phyloP scores from a whole-genome alignment of 306 rosid genomes.

The Rosa multiflora region DNA sequence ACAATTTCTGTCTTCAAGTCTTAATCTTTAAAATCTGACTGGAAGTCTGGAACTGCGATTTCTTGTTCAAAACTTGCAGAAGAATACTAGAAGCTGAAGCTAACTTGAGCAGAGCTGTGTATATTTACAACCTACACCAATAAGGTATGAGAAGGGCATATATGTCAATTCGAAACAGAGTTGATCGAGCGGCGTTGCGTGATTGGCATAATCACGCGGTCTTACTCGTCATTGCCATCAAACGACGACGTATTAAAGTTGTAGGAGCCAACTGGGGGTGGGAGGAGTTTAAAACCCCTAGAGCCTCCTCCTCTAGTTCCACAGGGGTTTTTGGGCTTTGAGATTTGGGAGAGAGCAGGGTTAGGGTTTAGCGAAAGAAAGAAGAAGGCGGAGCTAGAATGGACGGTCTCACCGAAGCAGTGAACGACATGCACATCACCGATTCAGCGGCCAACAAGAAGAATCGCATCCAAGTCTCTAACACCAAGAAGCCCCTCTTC shows the following conservation, averaged over 20 bases:
- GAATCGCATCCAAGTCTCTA: slow-evolving; percentile 79
- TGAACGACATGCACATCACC: slow-evolving; percentile 44
- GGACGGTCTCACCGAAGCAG: slow-evolving; percentile 61
- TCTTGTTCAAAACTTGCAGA: not conserved
- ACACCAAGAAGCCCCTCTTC: slow-evolving; percentile 72
- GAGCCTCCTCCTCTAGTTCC: not conserved
- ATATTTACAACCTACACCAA: not conserved
- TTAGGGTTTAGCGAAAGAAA: slow-evolving; percentile 11
- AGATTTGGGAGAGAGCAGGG: not conserved
- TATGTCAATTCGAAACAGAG: not conserved
- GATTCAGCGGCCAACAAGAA: slow-evolving; percentile 38
- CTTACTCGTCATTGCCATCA: not conserved
- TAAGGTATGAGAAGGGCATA: not conserved
- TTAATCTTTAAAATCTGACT: not conserved
- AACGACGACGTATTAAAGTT: not conserved
- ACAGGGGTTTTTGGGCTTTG: not conserved
- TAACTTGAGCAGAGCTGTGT: too few species aligned
- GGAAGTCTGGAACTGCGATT: not conserved
- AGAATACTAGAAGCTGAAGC: too few species aligned
- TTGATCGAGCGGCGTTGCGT: not conserved
- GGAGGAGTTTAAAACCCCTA: not conserved
- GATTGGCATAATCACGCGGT: not conserved
- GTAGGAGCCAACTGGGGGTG: not conserved
- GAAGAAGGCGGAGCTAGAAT: slow-evolving; percentile 10
- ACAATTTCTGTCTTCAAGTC: not conserved